A percentile compares a stretch with the other conserved stretches of the same genome.
phyloP scores from a whole-genome alignment of 768 basidiomycete species.

The Sistotremastrum suecicum region DNA sequence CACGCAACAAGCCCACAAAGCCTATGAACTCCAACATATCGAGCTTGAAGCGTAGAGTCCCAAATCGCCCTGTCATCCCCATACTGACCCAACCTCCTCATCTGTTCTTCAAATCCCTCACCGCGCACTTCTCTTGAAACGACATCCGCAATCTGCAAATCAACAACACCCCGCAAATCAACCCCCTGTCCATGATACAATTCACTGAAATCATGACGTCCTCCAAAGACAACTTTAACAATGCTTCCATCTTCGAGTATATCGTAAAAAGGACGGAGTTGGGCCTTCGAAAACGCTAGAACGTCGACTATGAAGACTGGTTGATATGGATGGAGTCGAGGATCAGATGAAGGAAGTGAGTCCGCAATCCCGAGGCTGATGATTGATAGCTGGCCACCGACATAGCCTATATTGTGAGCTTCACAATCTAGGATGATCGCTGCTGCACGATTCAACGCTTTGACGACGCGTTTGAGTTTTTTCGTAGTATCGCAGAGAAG shows the following conservation, averaged over 20 bases:
- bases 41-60: too few species aligned
- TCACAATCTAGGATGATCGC: slow-evolving; percentile 26
- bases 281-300: slow-evolving; percentile 2
- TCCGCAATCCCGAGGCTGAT: slow-evolving; percentile 20
- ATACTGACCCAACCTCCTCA: too few species aligned
- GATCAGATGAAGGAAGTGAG: slow-evolving; percentile 2
- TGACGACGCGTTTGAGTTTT: background rate
- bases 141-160: slow-evolving; percentile 29
- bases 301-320: slow-evolving; percentile 24
- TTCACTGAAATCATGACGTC: slow-evolving; percentile 26
- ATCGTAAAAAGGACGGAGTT: slow-evolving; percentile 13
- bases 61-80: too few species aligned
- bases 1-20: too few species aligned
- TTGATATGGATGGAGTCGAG: slow-evolving; percentile 2
- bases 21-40: too few species aligned
- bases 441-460: slow-evolving; percentile 2
- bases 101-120: slow-evolving; percentile 4
- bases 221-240: slow-evolving; percentile 29
- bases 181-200: slow-evolving; percentile 17
- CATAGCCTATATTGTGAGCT: slow-evolving; percentile 19
- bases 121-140: slow-evolving; percentile 15
- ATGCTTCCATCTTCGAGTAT: slow-evolving; percentile 17
- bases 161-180: slow-evolving; percentile 19
- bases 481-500: slow-evolving; percentile 5
- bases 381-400: slow-evolving; percentile 20